A percentile compares a stretch with the other conserved stretches of the same genome.
phyloP scores from a whole-genome alignment of 495 filamentous ascomycete genomes.

The Aspergillus hancockii region DNA sequence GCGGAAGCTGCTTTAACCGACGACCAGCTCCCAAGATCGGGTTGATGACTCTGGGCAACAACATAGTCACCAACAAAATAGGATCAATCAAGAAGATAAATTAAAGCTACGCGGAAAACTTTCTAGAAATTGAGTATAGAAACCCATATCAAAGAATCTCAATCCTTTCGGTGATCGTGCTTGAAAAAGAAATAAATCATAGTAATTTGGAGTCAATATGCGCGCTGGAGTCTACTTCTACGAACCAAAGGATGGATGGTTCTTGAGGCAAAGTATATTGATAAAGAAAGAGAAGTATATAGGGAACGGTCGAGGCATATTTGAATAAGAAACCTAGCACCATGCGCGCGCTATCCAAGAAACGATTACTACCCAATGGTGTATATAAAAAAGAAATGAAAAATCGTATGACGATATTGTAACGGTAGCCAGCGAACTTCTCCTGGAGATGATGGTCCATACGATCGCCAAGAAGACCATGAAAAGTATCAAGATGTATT shows the following conservation, averaged over 20 bases:
- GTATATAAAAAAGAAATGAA: background rate
- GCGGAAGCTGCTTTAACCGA: constrained; percentile 8
- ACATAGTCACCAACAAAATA: too few relatives aligned
- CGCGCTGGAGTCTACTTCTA: background rate
- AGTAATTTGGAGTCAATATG: background rate
- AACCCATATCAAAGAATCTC: too few relatives aligned
- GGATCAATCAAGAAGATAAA: too few relatives aligned
- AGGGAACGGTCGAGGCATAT: background rate
- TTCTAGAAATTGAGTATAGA: too few relatives aligned
- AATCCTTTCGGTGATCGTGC: too few relatives aligned
- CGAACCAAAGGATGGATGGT: background rate
- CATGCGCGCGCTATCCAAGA: constrained; percentile 3
- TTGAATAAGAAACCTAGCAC: background rate
- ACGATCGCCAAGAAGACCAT: background rate
- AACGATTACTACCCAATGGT: constrained; percentile 2
- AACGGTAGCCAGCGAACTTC: background rate
- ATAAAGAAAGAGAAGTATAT: background rate
- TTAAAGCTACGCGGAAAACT: too few relatives aligned
- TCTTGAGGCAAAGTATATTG: too few relatives aligned
- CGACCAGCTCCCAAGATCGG: background rate
- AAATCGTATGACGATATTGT: background rate
- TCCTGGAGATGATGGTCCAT: background rate
- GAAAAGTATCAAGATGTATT: constrained; percentile 7
- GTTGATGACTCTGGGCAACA: background rate
- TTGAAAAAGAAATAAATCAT: too few relatives aligned